Base-by-base conservation (phyloP, 306 rosid species). In the Quercus glauca region DNA sequence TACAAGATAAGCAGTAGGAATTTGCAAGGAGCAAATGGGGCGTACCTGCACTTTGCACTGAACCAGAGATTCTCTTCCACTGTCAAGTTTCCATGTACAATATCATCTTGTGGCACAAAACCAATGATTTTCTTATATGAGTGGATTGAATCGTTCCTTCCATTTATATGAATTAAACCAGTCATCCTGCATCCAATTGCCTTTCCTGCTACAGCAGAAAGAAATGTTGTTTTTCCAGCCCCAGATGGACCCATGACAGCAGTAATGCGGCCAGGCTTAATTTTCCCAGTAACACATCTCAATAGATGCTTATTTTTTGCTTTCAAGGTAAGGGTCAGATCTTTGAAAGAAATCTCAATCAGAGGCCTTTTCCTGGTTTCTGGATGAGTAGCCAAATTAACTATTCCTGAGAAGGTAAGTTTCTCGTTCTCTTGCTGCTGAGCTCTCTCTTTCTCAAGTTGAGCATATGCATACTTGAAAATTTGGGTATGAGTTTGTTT, bases 181-280 rank as follows among this genome's bases (percentile, higher is more conserved):
- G 83, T 88, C 70, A 81, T 82, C 37, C 55, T 84, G 88, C 97
- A 95, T 76, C 99, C 98, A 69, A 89, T 79, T 28, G 97, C 88
- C 79, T 90, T 95, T 84, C 99, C 99, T 0, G 98, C 98, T 64
- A 95, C 76, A 76, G 98, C 98, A 71, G 98, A 93, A 77, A 93
- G 96, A 82, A 95, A 88, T 26, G 94, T 90, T 68, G 99, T 95
- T 91, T 95, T 95, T 68, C 99, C 99, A 37, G 99, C 99, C 45
- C 99, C 98, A 58, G 99, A 95, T 55, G 99, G 99, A 65, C 99
- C 99, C 98, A 95, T 93, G 75, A 95, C 97, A 60, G 99, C 89
- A 52, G 98, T 89, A 57, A 95, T 93, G 45, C 94, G 94, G 67
- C 98, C 98, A 55, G 99, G 98, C 86, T 90, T 95, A 33, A 95